Evolutionary conservation across 2,329 filamentous ascomycete species (phyloP), one percentile per base, ranked within the genome.

Genomic region (Trichoderma atroviride): DNA sequence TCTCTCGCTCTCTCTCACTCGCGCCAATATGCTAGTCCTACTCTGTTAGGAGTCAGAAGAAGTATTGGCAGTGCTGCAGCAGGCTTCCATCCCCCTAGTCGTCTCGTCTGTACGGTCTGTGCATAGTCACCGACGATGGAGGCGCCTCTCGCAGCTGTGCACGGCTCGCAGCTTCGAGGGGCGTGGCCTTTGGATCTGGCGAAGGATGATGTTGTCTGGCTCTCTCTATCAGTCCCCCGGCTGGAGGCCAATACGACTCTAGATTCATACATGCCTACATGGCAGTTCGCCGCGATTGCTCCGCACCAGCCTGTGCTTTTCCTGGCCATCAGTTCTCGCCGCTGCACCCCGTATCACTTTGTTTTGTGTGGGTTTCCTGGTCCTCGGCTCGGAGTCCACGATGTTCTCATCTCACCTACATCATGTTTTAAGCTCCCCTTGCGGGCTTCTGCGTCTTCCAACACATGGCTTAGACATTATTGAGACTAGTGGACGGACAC

Each of bases 401-500:
- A 58, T 7, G 27, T 33, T 56, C 53, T 56, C 53, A 56, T 16
- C 60, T 43, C 53, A 56, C 31, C 47, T 29, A n/a, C 59, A 61
- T 31, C 10, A 61, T 61, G 59, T n/a, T 50, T 61, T 61, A 35
- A 19, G 31, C 40, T 50, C 40, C 59, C 27, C 35, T 60, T 47
- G 37, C 19, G 40, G 27, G 47, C 47, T 47, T 47, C 7, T 37
- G 37, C 19, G 37, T 19, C 40, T 60, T 60, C 24, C 7, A 64
- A 24, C 14, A n/a, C 47, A 37, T 47, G 35, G 35, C 56, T 47
- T 31, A 57, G 62, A 57, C 52, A 65, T 22, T 40, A 33, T 57
- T 40, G 62, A 64, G 35, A 47, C 62, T 65, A 56, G 61, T 43
- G 24, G 61, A 64, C 61, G 24, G 61, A 64, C 61, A 52, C 61